Evolutionary conservation across 2,329 filamentous ascomycete genomes (phyloP).

Genomic region (Aaosphaeria pasadenensis): DNA sequence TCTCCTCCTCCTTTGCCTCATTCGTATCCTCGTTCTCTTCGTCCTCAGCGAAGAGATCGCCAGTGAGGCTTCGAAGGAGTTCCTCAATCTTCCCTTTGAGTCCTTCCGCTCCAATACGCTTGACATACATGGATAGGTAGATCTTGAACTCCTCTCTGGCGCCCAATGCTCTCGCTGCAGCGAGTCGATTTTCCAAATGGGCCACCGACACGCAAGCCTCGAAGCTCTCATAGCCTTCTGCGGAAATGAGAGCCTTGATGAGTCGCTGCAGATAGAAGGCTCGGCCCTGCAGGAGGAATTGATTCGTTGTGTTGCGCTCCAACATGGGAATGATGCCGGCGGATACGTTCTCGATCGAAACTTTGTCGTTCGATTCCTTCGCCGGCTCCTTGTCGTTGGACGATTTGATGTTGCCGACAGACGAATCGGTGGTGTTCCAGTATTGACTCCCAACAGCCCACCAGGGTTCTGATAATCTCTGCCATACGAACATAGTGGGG

Average conservation of each 20-base stretch:
- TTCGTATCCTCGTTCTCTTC: slow-evolving; percentile 55
- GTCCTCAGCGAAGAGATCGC: slow-evolving; percentile 60
- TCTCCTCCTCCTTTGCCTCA: slow-evolving; percentile 52
- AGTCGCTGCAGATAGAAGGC: slow-evolving; percentile 89
- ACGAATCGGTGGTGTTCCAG: slow-evolving; percentile 96
- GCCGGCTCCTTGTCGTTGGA: slow-evolving; percentile 38
- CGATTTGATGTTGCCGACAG: slow-evolving; percentile 75
- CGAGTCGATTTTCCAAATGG: slow-evolving; percentile 91
- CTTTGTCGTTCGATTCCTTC: slow-evolving; percentile 45
- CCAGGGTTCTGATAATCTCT: slow-evolving; percentile 94
- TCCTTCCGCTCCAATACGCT: slow-evolving; percentile 88
- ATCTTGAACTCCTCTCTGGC: slow-evolving; percentile 90
- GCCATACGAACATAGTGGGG: slow-evolving; percentile 83
- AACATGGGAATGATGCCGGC: slow-evolving; percentile 90
- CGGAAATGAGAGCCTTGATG: slow-evolving; percentile 82
- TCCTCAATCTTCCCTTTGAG: slow-evolving; percentile 88
- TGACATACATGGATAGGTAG: slow-evolving; percentile 98
- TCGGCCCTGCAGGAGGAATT: slow-evolving; percentile 85
- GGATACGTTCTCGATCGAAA: slow-evolving; percentile 64
- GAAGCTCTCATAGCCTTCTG: slow-evolving; percentile 88
- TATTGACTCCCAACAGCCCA: slow-evolving; percentile 98
- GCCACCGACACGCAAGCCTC: slow-evolving; percentile 90
- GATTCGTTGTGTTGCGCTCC: slow-evolving; percentile 91
- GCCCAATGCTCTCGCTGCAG: slow-evolving; percentile 79
- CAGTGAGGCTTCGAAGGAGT: slow-evolving; percentile 76